These are phyloP conservation scores for Aspergillus piperis DNA, from an alignment of 2,329 filamentous ascomycete species.

Conservation along the genomic window DNA sequence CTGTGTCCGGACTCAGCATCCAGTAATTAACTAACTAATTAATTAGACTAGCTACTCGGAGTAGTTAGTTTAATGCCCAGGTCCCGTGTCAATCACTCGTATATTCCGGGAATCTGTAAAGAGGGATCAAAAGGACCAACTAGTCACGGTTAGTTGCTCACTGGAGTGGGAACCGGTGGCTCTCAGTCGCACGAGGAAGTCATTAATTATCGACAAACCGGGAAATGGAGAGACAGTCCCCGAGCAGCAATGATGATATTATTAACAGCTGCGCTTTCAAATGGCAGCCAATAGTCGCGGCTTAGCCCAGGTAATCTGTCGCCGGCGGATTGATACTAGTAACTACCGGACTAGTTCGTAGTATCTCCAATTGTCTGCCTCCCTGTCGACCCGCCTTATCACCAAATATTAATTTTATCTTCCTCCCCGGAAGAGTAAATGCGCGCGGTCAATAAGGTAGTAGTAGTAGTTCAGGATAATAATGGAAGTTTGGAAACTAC, in stretches of 20 bases:
- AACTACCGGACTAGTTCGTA: neutral
- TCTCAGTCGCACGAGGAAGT: conserved; percentile 4
- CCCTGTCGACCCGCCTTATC: neutral
- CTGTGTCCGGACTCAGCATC: conserved; percentile 9
- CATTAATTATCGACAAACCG: neutral
- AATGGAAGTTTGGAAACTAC: too few species aligned
- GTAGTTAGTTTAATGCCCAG: neutral
- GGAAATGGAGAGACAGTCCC: neutral
- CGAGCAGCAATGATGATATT: neutral
- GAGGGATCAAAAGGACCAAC: neutral
- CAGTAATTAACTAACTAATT: neutral
- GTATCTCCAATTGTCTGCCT: neutral
- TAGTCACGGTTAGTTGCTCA: conserved; percentile 7
- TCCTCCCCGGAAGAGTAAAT: neutral
- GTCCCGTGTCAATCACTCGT: neutral
- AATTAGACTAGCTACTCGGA: neutral
- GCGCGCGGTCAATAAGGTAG: neutral
- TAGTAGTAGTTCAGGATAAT: neutral
- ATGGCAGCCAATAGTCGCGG: neutral
- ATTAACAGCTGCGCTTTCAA: neutral
- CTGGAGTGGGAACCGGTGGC: conserved; percentile 10
- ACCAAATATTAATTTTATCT: neutral
- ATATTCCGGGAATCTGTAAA: neutral
- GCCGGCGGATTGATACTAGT: neutral
- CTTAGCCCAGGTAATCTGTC: neutral